phyloP scores from a whole-genome alignment of 208 protist genomes.

The Trypanosoma lewisi region DNA sequence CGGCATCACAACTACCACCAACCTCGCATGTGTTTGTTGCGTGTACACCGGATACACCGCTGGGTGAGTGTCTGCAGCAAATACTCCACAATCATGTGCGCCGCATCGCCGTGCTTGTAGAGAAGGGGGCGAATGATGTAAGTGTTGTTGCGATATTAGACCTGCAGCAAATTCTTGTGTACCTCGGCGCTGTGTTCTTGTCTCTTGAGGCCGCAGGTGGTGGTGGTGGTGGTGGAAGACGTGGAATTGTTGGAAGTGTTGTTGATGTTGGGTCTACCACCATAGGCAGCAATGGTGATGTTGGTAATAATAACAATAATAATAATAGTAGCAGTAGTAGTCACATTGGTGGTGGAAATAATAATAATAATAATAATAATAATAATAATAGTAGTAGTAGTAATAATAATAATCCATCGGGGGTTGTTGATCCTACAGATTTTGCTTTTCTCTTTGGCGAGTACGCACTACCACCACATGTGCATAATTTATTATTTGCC shows the following conservation, averaged over 20 bases:
- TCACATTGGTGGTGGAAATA: no score
- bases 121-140: constrained; percentile 65
- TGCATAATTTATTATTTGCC: constrained; percentile 46
- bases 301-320: no score
- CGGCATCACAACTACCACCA: constrained; percentile 13
- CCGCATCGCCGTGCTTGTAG: constrained; percentile 58
- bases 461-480: constrained; percentile 51
- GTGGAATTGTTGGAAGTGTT: not conserved
- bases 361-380: no score
- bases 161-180: constrained; percentile 80
- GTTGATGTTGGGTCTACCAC: not conserved
- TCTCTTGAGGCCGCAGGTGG: constrained; percentile 54
- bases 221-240: constrained; percentile 3
- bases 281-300: no score
- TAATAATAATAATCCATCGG: constrained; percentile 1
- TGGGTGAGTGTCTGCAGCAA: constrained; percentile 65
- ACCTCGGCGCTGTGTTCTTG: constrained; percentile 80
- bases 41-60: constrained; percentile 61
- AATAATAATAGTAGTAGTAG: no score
- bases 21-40: constrained; percentile 29
- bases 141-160: constrained; percentile 76
- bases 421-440: constrained; percentile 15
- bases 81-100: constrained; percentile 58
- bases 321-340: no score
- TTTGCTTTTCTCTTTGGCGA: constrained; percentile 26